Percentiles rank a stretch among this genome's conserved stretches.
Conservation (phyloP, 1,284 basidiomycete species). For the Acaromyces ingoldii region DNA sequence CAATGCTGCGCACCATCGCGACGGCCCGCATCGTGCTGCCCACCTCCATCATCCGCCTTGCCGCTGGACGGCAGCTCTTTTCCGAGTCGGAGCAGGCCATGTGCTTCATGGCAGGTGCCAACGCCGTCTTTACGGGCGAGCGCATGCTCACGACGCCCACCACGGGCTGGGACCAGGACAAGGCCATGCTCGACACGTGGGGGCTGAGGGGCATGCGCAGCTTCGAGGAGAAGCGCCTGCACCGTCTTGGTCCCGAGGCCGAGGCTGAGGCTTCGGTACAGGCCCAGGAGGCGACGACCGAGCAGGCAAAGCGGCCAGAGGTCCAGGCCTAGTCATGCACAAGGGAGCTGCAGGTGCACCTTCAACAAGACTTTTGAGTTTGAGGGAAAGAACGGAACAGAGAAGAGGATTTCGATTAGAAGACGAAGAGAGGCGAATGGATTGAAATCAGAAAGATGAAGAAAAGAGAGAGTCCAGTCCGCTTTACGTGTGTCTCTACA, state of each 20-base stretch:
- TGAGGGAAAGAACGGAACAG: too few relatives aligned
- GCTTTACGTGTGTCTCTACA: too few relatives aligned
- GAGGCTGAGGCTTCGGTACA: too few relatives aligned
- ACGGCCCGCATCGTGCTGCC: slow-evolving; percentile 90
- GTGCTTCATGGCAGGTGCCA: slow-evolving; percentile 97
- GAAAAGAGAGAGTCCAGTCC: too few relatives aligned
- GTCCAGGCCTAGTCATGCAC: too few relatives aligned
- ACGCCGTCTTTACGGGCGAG: slow-evolving; percentile 96
- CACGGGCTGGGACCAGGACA: slow-evolving; percentile 65
- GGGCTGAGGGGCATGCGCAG: slow-evolving; percentile 84
- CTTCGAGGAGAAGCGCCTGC: slow-evolving; percentile 54
- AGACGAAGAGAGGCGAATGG: too few relatives aligned
- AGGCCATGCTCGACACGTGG: slow-evolving; percentile 82
- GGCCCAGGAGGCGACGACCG: too few relatives aligned
- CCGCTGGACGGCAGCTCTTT: slow-evolving; percentile 86
- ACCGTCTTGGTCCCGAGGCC: background rate
- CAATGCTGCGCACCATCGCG: slow-evolving; percentile 85
- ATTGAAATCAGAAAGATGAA: too few relatives aligned
- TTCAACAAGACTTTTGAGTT: too few relatives aligned
- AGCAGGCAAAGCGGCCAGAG: too few relatives aligned
- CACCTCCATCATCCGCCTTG: slow-evolving; percentile 83
- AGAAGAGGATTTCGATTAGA: too few relatives aligned
- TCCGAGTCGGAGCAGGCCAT: slow-evolving; percentile 89
- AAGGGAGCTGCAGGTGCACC: too few relatives aligned
- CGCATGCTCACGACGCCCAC: slow-evolving; percentile 93